Conservation (phyloP, 148 eudicot genomes). For the Rhododendron kiyosumense region DNA sequence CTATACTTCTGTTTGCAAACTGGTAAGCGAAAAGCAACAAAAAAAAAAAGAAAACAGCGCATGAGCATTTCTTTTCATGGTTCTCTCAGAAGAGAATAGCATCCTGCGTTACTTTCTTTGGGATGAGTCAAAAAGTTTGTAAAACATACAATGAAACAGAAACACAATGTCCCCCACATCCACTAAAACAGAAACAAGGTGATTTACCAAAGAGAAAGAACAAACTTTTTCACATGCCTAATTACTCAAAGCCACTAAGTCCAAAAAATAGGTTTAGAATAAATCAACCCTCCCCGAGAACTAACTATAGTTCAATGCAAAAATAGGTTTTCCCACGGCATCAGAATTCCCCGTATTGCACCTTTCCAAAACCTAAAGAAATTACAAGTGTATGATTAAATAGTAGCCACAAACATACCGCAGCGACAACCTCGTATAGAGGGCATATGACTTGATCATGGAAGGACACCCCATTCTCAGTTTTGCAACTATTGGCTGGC, state of each 20-base stretch:
- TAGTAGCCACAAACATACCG: slow-evolving; percentile 46
- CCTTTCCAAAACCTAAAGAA: background rate
- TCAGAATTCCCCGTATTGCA: background rate
- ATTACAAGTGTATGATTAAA: background rate
- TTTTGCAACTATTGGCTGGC: slow-evolving; percentile 86
- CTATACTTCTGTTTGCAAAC: background rate
- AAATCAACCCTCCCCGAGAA: background rate
- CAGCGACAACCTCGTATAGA: slow-evolving; percentile 75
- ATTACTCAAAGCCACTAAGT: background rate
- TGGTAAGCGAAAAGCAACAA: too few relatives aligned
- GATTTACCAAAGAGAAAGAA: background rate
- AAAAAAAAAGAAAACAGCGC: background rate
- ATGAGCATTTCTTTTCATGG: background rate
- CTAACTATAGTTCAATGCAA: background rate
- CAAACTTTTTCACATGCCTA: background rate
- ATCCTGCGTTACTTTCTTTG: background rate
- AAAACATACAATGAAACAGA: background rate
- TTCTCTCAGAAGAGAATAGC: background rate
- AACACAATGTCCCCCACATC: background rate
- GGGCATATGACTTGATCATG: slow-evolving; percentile 72
- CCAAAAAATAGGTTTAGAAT: background rate
- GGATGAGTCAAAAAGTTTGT: background rate
- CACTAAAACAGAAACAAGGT: background rate
- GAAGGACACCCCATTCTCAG: slow-evolving; percentile 69
- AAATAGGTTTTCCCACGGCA: background rate